Evolutionary conservation across 169 alveolate genomes (phyloP), one percentile per base, ranked within the genome.

Genomic region (Amoebophrya sp.): DNA sequence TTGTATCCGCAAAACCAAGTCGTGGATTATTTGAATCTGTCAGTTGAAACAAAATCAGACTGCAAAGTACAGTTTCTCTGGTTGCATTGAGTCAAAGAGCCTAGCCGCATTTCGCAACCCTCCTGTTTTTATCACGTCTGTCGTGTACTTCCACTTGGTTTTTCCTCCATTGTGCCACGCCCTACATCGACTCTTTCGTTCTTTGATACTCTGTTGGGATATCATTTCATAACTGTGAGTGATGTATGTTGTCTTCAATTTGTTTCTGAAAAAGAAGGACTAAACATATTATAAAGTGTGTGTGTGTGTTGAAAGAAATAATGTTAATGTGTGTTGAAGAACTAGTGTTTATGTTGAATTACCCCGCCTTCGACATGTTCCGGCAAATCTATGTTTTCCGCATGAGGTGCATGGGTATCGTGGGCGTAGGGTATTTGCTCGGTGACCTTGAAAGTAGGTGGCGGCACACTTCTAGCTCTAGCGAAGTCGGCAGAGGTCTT

Each of bases 61-160:
- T n/a, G n/a, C n/a, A n/a, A n/a, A n/a, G n/a, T n/a, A n/a, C n/a
- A 90, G 83, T 54, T 90, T 23, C 34, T 18, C 83, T 36, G 92
- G 92, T 33, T 24, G 77, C 78, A 90, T 2, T 29, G 78, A 1
- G 24, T 90, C 92, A 41, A 90, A 90, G 36, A 90, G 92, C 26
- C 92, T 29, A 40, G 36, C 36, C 26, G 83, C 92, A 41, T 90
- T 90, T 6, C 78, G 34, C 78, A 90, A n/a, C 0, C 78, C 92
- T 0, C 92, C 92, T 34, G 36, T n/a, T 78, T 90, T 65, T 2
- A 90, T 90, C n/a, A 90, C 55, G 0, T 90, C 92, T 3, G 92
- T 41, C 38, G 92, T 90, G 83, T 65, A 65, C 83, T 65, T 65
- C 33, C 26, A 65, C 83, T 65, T 65, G 38, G 83, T 65, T 29